Evolutionary conservation across 345 rosid species (phyloP).

Genomic region (Adansonia digitata): DNA sequence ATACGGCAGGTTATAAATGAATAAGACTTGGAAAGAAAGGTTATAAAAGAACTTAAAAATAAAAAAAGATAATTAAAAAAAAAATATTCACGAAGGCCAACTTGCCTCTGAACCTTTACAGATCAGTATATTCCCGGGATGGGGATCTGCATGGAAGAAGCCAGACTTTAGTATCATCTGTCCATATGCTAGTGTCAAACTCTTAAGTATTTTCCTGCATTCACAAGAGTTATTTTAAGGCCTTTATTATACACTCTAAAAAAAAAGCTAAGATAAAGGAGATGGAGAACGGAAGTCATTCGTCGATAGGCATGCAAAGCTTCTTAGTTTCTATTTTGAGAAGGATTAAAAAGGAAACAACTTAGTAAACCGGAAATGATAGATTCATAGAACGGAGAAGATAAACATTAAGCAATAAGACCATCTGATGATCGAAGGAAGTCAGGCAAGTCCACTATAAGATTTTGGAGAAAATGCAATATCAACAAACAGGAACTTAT

Average conservation of each 20-base stretch:
- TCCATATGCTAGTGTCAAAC: constrained; percentile 81
- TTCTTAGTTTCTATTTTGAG: neutral
- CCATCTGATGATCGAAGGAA: neutral
- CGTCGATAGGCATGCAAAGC: neutral
- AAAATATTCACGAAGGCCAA: constrained; percentile 6
- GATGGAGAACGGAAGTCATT: neutral
- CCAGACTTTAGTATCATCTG: constrained; percentile 98
- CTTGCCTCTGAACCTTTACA: constrained; percentile 90
- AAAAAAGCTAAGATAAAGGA: neutral
- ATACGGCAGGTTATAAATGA: neutral
- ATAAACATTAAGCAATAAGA: neutral
- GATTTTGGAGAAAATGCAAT: neutral
- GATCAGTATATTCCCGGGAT: constrained; percentile 93
- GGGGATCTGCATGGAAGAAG: constrained; percentile 96
- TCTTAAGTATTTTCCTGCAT: constrained; percentile 75
- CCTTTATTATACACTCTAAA: neutral
- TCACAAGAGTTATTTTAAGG: constrained; percentile 2
- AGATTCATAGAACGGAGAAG: neutral
- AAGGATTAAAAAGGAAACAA: neutral
- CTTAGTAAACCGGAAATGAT: neutral
- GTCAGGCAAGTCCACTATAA: neutral
- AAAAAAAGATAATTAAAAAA: too few species aligned
- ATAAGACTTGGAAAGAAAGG: neutral
- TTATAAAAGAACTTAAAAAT: neutral
- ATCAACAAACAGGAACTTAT: neutral